phyloP scores from a whole-genome alignment of 371 early-diverging fungal genomes.

The Aphelidium insulamus region DNA sequence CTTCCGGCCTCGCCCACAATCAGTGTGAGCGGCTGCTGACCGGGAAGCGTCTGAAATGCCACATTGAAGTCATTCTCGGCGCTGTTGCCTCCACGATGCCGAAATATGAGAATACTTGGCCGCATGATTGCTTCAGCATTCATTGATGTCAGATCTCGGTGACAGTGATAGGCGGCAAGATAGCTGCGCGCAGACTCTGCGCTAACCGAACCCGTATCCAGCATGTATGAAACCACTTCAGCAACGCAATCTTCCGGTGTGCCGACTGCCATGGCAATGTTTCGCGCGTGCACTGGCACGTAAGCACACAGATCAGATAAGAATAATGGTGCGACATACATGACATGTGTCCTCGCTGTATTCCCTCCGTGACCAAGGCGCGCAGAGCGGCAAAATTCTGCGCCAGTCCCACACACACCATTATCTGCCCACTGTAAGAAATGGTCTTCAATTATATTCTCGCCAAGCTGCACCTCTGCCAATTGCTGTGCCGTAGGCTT shows the following conservation, averaged over 20 bases:
- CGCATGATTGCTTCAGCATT: too few species aligned
- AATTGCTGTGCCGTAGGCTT: slow-evolving; percentile 28
- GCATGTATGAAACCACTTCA: slow-evolving; percentile 33
- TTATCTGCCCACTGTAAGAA: slow-evolving; percentile 8
- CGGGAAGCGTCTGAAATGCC: too few species aligned
- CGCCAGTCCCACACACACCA: slow-evolving; percentile 37
- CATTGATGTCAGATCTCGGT: too few species aligned
- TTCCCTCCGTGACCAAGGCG: slow-evolving; percentile 41
- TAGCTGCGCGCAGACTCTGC: slow-evolving; percentile 25
- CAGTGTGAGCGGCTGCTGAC: too few species aligned
- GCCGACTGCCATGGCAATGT: slow-evolving; percentile 43
- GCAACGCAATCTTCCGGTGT: slow-evolving; percentile 31
- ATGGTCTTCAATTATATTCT: not conserved
- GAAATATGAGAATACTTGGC: too few species aligned
- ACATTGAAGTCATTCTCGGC: too few species aligned
- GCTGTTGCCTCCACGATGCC: too few species aligned
- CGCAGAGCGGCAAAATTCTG: slow-evolving; percentile 49
- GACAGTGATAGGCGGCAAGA: slow-evolving; percentile 17
- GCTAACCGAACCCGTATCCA: slow-evolving; percentile 27
- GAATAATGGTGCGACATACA: too few species aligned
- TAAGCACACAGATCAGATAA: slow-evolving; percentile 1
- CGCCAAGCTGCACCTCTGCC: slow-evolving; percentile 17
- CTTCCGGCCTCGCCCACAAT: too few species aligned
- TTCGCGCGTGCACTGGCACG: slow-evolving; percentile 22
- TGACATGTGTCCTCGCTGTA: slow-evolving; percentile 43